Percentiles rank a stretch among this genome's conserved stretches.
Conservation (phyloP, 2,329 filamentous ascomycete species). For the Pestalotiopsis sp. region DNA sequence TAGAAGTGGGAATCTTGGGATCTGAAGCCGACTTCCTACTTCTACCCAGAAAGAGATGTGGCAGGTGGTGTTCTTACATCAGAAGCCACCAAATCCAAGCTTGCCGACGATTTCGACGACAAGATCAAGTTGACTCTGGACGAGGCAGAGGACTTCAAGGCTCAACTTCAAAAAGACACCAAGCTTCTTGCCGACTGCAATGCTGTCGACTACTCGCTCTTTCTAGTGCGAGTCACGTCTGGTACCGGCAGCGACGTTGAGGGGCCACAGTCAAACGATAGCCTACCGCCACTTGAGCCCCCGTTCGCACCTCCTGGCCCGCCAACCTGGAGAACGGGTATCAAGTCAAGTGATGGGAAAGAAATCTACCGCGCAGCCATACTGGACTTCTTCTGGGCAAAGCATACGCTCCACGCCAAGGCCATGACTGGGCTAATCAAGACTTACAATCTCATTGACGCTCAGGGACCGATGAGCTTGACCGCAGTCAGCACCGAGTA, state of each 20-base stretch:
- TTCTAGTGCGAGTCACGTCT: slow-evolving; percentile 58
- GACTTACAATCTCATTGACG: slow-evolving; percentile 63
- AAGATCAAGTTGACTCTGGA: slow-evolving; percentile 60
- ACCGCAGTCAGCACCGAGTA: slow-evolving; percentile 73
- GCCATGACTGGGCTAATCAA: slow-evolving; percentile 68
- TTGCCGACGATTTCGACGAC: slow-evolving; percentile 70
- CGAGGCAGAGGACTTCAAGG: slow-evolving; percentile 59
- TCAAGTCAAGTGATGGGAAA: slow-evolving; percentile 62
- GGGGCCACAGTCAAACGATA: slow-evolving; percentile 49
- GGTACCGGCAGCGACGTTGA: slow-evolving; percentile 23
- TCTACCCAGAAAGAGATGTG: slow-evolving; percentile 75
- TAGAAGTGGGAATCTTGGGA: slow-evolving; percentile 71
- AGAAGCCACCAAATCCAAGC: slow-evolving; percentile 64
- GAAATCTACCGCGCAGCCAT: slow-evolving; percentile 70
- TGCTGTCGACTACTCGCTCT: slow-evolving; percentile 76
- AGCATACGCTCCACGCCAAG: slow-evolving; percentile 68
- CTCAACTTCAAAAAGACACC: slow-evolving; percentile 63
- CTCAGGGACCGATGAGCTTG: slow-evolving; percentile 74
- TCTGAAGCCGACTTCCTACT: slow-evolving; percentile 74
- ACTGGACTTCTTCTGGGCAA: slow-evolving; percentile 80
- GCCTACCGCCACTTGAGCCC: slow-evolving; percentile 29
- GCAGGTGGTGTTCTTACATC: slow-evolving; percentile 64
- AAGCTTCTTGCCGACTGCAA: slow-evolving; percentile 63
- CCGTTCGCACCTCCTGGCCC: slow-evolving; percentile 36
- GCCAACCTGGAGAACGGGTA: slow-evolving; percentile 63